A percentile compares a stretch with the other conserved stretches of the same genome.
phyloP scores from a whole-genome alignment of 1,139 yeast species.

The Suhomyces maxii region DNA sequence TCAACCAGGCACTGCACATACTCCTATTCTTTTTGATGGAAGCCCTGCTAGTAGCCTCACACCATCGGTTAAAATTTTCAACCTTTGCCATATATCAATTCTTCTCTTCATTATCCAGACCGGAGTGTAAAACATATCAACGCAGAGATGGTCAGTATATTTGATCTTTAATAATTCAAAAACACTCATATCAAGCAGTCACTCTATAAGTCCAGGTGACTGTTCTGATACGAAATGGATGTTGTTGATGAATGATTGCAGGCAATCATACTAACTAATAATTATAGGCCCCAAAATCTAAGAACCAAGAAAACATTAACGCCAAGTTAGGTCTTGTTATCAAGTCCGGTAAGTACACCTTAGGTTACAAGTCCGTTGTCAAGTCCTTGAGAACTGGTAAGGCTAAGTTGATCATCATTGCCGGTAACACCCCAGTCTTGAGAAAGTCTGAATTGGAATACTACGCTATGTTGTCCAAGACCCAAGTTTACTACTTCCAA shows the following conservation, averaged over 20 bases:
- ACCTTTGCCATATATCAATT: background rate
- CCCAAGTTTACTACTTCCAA: slow-evolving; percentile 97
- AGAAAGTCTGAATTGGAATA: slow-evolving; percentile 99
- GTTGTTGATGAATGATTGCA: background rate
- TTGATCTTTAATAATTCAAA: background rate
- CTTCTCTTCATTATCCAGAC: slow-evolving; percentile 46
- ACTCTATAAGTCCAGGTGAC: too few relatives aligned
- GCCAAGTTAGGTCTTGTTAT: slow-evolving; percentile 96
- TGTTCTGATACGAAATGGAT: too few relatives aligned
- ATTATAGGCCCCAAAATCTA: slow-evolving; percentile 75
- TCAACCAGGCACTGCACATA: background rate
- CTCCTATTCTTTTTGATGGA: background rate
- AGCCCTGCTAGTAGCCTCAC: too few relatives aligned
- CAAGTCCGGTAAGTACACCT: slow-evolving; percentile 99
- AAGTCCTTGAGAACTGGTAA: slow-evolving; percentile 98
- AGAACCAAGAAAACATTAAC: slow-evolving; percentile 94
- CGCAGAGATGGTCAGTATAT: slow-evolving; percentile 97
- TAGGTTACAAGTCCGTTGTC: slow-evolving; percentile 99
- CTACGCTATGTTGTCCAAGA: slow-evolving; percentile 99
- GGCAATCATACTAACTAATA: slow-evolving; percentile 29
- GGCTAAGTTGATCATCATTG: slow-evolving; percentile 97
- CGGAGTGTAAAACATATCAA: slow-evolving; percentile 76
- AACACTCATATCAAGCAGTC: too few relatives aligned
- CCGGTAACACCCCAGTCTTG: slow-evolving; percentile 99
- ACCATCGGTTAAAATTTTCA: slow-evolving; percentile 8